phyloP scores from a whole-genome alignment of 805 yeast species.

The Lachancea waltii region DNA sequence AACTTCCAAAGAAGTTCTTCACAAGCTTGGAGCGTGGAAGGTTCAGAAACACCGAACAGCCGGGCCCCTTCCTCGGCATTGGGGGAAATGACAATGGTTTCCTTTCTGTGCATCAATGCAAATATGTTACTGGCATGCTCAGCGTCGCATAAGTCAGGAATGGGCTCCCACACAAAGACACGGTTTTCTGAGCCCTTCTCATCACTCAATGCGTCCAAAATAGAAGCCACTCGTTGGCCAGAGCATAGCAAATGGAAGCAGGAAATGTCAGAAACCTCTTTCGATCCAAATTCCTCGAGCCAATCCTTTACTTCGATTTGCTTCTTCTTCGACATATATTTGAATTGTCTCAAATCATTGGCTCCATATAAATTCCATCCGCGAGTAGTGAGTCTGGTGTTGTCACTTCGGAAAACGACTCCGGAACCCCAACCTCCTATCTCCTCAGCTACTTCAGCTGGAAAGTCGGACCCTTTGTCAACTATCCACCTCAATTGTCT shows the following conservation, averaged over 20 bases:
- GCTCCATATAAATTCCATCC: conserved; percentile 74
- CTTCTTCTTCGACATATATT: conserved; percentile 55
- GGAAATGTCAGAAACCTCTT: conserved; percentile 30
- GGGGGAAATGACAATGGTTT: conserved; percentile 45
- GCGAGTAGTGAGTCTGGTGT: conserved; percentile 57
- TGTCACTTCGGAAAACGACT: conserved; percentile 46
- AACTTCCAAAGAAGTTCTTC: conserved; percentile 40
- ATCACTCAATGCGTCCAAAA: conserved; percentile 33
- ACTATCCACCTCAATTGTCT: conserved; percentile 56
- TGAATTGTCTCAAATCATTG: conserved; percentile 54
- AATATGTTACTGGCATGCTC: conserved; percentile 36
- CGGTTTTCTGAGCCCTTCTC: conserved; percentile 26
- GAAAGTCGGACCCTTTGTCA: conserved; percentile 79
- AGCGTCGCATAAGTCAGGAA: conserved; percentile 65
- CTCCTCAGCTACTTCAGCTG: conserved; percentile 38
- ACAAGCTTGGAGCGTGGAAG: conserved; percentile 36
- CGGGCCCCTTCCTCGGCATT: conserved; percentile 78
- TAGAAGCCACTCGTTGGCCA: conserved; percentile 49
- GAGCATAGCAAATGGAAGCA: conserved; percentile 73
- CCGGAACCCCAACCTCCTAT: conserved; percentile 60
- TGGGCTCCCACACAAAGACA: conserved; percentile 73
- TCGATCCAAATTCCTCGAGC: conserved; percentile 25
- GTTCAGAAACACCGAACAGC: conserved; percentile 44
- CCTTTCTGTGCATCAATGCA: conserved; percentile 14
- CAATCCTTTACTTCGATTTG: conserved; percentile 52